Base-by-base conservation (phyloP, 2,329 filamentous ascomycete species). In the Neoascochyta sp. region DNA sequence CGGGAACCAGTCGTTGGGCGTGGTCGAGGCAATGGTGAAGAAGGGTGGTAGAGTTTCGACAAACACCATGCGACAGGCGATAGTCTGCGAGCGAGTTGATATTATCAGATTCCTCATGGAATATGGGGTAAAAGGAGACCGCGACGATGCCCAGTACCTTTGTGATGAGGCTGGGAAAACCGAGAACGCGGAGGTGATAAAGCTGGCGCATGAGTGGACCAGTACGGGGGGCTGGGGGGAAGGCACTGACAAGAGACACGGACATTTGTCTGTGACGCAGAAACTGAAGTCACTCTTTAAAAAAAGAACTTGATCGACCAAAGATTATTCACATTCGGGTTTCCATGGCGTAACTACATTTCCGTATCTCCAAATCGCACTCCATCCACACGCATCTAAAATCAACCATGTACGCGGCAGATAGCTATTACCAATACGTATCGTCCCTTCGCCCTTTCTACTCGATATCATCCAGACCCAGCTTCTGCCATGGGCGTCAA, bases 21-120 rank as follows among this genome's bases (percentile, higher is more conserved):
- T 35, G 9, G 16, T 39, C n/a, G 24, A 32, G 19, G 23, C 36
- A 6, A 32, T 39, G 31, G 12, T 35, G 9, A 31, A 35, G 4
- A 34, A 35, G 24, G 32, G 27, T 15, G 28, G 11, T 23, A 16
- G n/a, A 4, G 14, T 39, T 5, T 31, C 23, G 11, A 31, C 10
- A 12, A 16, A 16, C 20, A 32, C 21, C 7, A 27, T 29, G 11
- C 24, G 25, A 15, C 32, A 34, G 31, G 36, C 36, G 22, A 28
- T 35, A 18, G 19, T 31, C 3, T 29, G 27, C 12, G 31, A 39
- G 27, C 31, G 31, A 17, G 13, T 32, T 11, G 32, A 39, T 26
- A 21, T 35, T 8, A 22, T 39, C 14, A 16, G 29, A 7, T 19
- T 32, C 21, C 29, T 39, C 16, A 16, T 39, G 12, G 18, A 11